A percentile compares a stretch with the other conserved stretches of the same genome.
Evolutionary conservation across 1,284 basidiomycete genomes (phyloP).

Genomic region (Ceratorhiza oryzae-sativae): DNA sequence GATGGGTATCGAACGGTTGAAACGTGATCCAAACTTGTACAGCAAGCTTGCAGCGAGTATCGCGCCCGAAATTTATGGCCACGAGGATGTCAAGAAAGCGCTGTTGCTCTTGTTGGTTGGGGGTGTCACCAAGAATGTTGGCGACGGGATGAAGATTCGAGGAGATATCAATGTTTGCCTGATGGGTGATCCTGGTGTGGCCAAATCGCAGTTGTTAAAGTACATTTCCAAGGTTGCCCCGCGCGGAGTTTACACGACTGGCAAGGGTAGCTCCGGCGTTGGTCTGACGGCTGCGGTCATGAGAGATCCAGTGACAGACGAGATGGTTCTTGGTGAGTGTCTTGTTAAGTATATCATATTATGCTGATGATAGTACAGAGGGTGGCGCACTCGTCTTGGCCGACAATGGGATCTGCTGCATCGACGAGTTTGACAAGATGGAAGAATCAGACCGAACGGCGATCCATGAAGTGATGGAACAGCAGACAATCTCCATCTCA

Average conservation of each 20-base stretch:
- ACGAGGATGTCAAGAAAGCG: constrained; percentile 97
- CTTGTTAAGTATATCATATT: background rate
- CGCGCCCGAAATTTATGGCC: constrained; percentile 98
- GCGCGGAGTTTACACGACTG: constrained; percentile 97
- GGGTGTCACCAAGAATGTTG: constrained; percentile 92
- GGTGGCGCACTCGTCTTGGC: constrained; percentile 97
- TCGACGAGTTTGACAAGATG: constrained; percentile 99
- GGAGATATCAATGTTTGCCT: constrained; percentile 98
- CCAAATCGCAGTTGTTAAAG: constrained; percentile 97
- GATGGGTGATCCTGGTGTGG: constrained; percentile 99
- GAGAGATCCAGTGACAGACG: constrained; percentile 98
- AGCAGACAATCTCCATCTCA: constrained; percentile 99
- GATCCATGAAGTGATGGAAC: constrained; percentile 99
- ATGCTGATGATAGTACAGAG: constrained; percentile 63
- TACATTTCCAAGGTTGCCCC: constrained; percentile 99
- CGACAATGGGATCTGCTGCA: constrained; percentile 99
- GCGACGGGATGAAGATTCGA: constrained; percentile 98
- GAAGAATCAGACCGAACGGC: constrained; percentile 97
- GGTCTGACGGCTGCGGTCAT: constrained; percentile 99
- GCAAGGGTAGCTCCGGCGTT: constrained; percentile 96
- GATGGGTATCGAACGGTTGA: constrained; percentile 72
- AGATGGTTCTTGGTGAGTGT: constrained; percentile 93
- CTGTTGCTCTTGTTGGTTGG: constrained; percentile 93
- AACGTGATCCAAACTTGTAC: constrained; percentile 82
- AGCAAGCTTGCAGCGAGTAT: constrained; percentile 85